Conservation (phyloP, 108 stramenopile genomes). For the Cyclotella atomus region DNA sequence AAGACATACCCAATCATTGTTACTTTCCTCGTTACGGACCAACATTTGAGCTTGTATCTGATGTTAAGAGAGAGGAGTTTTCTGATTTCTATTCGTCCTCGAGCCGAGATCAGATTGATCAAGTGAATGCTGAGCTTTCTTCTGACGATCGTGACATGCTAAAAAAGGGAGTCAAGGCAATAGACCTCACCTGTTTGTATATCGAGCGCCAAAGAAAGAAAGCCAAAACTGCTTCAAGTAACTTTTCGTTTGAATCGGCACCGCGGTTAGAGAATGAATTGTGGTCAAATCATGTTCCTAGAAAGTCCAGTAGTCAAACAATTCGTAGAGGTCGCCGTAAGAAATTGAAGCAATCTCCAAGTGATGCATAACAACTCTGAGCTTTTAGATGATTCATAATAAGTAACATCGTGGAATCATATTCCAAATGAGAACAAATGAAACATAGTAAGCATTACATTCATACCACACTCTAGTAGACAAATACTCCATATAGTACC, state of each 20-base stretch:
- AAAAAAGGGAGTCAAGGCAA: conserved; percentile 24
- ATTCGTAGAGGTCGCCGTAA: conserved; percentile 5
- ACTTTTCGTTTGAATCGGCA: not conserved
- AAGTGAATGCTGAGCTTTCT: not conserved
- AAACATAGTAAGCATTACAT: too few species aligned
- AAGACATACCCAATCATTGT: conserved; percentile 46
- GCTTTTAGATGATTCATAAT: not conserved
- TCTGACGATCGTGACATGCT: conserved; percentile 5
- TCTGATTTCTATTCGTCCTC: conserved; percentile 15
- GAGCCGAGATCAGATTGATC: not conserved
- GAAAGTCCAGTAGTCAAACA: not conserved
- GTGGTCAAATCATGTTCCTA: not conserved
- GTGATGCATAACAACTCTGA: not conserved
- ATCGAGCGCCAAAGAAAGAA: conserved; percentile 29
- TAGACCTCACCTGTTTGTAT: conserved; percentile 24
- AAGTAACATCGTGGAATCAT: too few species aligned
- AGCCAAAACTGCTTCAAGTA: not conserved
- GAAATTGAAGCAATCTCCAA: conserved; percentile 1
- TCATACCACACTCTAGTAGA: too few species aligned
- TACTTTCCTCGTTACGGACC: conserved; percentile 61
- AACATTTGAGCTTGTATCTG: conserved; percentile 39
- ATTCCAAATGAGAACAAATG: too few species aligned
- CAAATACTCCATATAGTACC: too few species aligned
- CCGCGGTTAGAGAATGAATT: not conserved
- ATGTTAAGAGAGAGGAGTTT: conserved; percentile 26